These are phyloP conservation scores for Exophiala sp. DNA, from an alignment of 2,329 filamentous ascomycete species.

Conservation along the genomic window DNA sequence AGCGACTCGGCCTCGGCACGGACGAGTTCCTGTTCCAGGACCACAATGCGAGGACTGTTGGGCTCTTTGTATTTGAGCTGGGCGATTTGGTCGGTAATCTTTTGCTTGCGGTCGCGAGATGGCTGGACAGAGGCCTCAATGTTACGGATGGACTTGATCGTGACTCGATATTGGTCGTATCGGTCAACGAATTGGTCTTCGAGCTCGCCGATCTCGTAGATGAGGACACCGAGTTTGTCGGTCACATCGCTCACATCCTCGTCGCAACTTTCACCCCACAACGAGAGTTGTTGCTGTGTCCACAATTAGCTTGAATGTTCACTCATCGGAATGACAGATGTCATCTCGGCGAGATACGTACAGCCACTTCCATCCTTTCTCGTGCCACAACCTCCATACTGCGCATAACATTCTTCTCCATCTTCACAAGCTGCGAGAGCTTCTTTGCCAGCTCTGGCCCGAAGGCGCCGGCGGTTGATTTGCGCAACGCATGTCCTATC, in stretches of 20 bases:
- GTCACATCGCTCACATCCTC: conserved; percentile 98
- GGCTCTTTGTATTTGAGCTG: conserved; percentile 99
- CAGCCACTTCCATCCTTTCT: conserved; percentile 97
- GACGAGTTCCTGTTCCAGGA: conserved; percentile 96
- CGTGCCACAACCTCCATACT: conserved; percentile 91
- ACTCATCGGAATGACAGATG: not conserved
- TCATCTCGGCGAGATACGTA: conserved; percentile 47
- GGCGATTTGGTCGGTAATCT: conserved; percentile 97
- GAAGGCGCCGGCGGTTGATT: conserved; percentile 48
- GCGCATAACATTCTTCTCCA: conserved; percentile 99
- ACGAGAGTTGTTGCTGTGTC: conserved; percentile 86
- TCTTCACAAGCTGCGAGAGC: conserved; percentile 95
- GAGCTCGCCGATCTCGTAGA: conserved; percentile 97
- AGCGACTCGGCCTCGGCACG: conserved; percentile 98
- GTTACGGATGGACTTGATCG: conserved; percentile 98
- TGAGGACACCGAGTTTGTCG: conserved; percentile 93
- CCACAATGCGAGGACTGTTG: conserved; percentile 93
- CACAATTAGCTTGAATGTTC: not conserved
- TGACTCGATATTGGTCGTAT: conserved; percentile 98
- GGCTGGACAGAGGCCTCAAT: conserved; percentile 98
- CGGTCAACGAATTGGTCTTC: conserved; percentile 98
- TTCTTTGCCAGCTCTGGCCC: conserved; percentile 92
- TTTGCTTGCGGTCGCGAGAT: conserved; percentile 98
- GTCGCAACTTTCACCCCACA: conserved; percentile 93
- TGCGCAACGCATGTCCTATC: conserved; percentile 57